A percentile compares a stretch with the other conserved stretches of the same genome.
Conservation (phyloP, 2,329 filamentous ascomycete genomes). For the Scytalidium lignicola region DNA sequence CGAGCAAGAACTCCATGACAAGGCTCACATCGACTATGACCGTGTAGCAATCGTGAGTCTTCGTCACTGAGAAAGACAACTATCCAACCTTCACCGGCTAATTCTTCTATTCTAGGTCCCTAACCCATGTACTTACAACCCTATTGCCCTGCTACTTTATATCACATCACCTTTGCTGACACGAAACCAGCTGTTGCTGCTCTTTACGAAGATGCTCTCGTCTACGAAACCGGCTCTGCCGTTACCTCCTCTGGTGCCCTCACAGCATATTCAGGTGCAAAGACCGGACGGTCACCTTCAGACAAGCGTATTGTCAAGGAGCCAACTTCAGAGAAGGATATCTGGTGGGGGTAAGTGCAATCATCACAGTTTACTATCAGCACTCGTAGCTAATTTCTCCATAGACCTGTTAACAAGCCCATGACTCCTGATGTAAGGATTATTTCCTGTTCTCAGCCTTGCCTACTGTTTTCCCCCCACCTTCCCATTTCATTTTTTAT, state of each 20-base stretch:
- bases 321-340: slow-evolving; percentile 76
- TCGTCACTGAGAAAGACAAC: background rate
- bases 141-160: background rate
- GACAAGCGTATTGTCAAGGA: slow-evolving; percentile 99
- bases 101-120: slow-evolving; percentile 48
- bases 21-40: slow-evolving; percentile 98
- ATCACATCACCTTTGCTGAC: too few species aligned
- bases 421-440: slow-evolving; percentile 89
- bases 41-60: slow-evolving; percentile 87
- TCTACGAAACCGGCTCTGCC: slow-evolving; percentile 95
- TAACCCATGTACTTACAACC: slow-evolving; percentile 50
- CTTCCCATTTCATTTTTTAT: too few species aligned
- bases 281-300: slow-evolving; percentile 92
- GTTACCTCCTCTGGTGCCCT: slow-evolving; percentile 94
- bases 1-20: slow-evolving; percentile 95
- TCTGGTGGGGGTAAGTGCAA: slow-evolving; percentile 76
- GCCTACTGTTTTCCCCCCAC: background rate
- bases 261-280: slow-evolving; percentile 95
- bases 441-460: slow-evolving; percentile 5
- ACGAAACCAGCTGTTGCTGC: slow-evolving; percentile 61
- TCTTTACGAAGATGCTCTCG: slow-evolving; percentile 97
- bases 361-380: background rate
- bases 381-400: background rate
- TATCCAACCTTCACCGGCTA: slow-evolving; percentile 5
- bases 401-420: slow-evolving; percentile 87